Conservation (phyloP, 164 flowering plant genomes). For the Aristolochia contorta region DNA sequence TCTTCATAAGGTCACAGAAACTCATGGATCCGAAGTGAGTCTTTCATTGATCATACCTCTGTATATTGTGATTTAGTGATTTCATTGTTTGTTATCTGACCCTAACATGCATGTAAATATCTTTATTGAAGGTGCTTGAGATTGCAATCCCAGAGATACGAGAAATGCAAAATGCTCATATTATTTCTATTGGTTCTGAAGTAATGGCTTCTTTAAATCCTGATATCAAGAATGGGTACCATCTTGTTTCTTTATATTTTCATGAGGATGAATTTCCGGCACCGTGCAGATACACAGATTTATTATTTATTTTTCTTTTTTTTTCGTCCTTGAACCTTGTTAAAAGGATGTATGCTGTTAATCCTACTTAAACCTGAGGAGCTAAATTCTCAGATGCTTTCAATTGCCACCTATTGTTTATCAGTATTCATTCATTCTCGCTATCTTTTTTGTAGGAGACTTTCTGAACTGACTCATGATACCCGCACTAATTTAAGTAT, state of each 20-base stretch:
- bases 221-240: conserved; percentile 65
- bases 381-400: neutral
- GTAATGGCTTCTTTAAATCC: conserved; percentile 45
- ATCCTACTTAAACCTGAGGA: neutral
- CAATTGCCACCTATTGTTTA: neutral
- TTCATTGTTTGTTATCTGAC: neutral
- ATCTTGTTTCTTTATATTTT: neutral
- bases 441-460: conserved; percentile 31
- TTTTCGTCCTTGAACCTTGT: neutral
- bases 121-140: conserved; percentile 48
- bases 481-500: conserved; percentile 71
- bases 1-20: conserved; percentile 44
- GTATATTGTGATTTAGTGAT: neutral
- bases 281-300: neutral
- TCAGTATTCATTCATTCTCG: neutral
- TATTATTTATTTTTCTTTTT: neutral
- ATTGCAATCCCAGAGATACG: conserved; percentile 77
- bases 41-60: neutral
- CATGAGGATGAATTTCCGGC: neutral
- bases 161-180: conserved; percentile 84
- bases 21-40: conserved; percentile 72
- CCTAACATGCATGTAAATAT: conserved; percentile 5
- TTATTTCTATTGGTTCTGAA: conserved; percentile 89
- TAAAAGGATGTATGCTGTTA: neutral
- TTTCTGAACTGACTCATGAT: conserved; percentile 45